A percentile compares a stretch with the other conserved stretches of the same genome.
Conservation (phyloP, 306 rosid genomes). For the Medicago ruthenica region DNA sequence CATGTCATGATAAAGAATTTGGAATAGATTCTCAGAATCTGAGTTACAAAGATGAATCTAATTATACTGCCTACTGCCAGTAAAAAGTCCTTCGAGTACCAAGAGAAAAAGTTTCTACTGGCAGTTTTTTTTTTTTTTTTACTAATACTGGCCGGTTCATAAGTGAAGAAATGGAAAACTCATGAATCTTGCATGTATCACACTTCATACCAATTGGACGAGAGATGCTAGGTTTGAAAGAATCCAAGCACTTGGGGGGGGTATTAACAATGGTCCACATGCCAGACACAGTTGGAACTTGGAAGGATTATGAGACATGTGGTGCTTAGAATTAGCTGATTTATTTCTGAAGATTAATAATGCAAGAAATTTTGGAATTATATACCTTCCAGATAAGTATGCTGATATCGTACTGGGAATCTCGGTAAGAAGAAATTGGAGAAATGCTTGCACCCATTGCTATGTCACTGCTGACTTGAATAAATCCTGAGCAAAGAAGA, state of each 20-base stretch:
- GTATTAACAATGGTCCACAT: conserved; percentile 40
- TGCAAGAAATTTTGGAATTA: conserved; percentile 15
- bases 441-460: conserved; percentile 99
- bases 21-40: conserved; percentile 53
- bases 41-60: conserved; percentile 40
- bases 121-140: too few species aligned
- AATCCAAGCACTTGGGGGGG: conserved; percentile 33
- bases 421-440: conserved; percentile 69
- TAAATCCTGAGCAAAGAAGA: conserved; percentile 97
- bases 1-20: conserved; percentile 41
- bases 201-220: neutral
- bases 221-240: conserved; percentile 20
- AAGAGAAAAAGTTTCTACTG: conserved; percentile 37
- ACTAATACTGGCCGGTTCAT: conserved; percentile 8
- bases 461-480: conserved; percentile 83
- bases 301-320: conserved; percentile 7
- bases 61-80: conserved; percentile 26
- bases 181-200: conserved; percentile 32
- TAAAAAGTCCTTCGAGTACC: neutral
- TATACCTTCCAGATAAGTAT: conserved; percentile 98
- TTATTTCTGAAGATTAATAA: conserved; percentile 13
- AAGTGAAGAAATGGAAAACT: conserved; percentile 27
- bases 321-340: conserved; percentile 21
- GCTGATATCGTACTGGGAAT: conserved; percentile 87
- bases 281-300: conserved; percentile 21